Base-by-base conservation (phyloP, 2,329 filamentous ascomycete genomes). In the Teratosphaeria nubilosa region DNA sequence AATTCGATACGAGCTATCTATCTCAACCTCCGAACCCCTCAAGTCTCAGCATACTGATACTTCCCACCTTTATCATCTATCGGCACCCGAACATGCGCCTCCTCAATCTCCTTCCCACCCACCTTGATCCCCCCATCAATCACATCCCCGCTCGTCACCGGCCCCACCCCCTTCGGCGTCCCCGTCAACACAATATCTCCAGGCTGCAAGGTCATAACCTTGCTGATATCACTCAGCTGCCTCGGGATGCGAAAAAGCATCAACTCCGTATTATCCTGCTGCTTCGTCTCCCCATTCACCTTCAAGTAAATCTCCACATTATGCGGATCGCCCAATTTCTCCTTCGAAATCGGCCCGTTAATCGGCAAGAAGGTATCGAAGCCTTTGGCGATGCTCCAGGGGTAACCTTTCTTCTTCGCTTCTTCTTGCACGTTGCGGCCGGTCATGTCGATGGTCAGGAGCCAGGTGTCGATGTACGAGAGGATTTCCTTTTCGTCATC, bases 351-450 rank as follows among this genome's bases (percentile, higher is more conserved):
- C 57, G 89, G 79, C 63, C 86, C 79, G 73, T 87, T 90, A 69
- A 99, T 82, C 59, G 94, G 94, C 55, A 95, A 81, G 78, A 99
- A 99, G 2, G 94, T 97, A 74, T 99, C 94, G 72, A 97, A 99
- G 53, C 94, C 94, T 79, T 99, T 99, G 66, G 90, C 87, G 65
- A 96, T 96, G 68, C 86, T 85, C 94, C 94, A 99, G 7, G 94
- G 94, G 16, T 97, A 85, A 37, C 94, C 91, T 80, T 94, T 96
- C 77, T 88, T 90, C 83, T 97, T 99, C 64, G 92, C 92, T 77
- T 96, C 91, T 67, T 96, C 89, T 76, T 99, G 94, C 6, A 90
- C 84, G 74, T 97, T 97, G 64, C 94, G 88, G 0, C 88, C 94
- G 10, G 94, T 99, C 90, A 99, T 95, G 76, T 99, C 94, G 69